Base-by-base conservation (phyloP, 208 protist genomes). In the Zelonia costaricensis region DNA sequence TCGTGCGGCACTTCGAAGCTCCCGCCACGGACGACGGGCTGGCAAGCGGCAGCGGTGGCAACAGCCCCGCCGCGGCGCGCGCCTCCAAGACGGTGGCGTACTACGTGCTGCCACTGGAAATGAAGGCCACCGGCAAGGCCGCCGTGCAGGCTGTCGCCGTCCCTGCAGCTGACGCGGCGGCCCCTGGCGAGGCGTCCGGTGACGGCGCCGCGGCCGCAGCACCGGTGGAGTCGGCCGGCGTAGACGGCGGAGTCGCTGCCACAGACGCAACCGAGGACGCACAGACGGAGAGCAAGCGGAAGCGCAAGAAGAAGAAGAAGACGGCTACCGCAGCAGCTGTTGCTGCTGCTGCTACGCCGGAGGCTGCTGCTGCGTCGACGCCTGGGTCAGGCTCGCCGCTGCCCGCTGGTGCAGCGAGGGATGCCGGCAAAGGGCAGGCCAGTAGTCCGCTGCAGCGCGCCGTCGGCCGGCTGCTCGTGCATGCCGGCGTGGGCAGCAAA, bases 281-380 rank as follows among this genome's bases (percentile, higher is more conserved):
- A 15, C 18, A 46, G 39, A 42, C n/a, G 61, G 51, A 47, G 40
- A 18, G 40, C 8, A 63, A 69, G 55, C 28, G 40, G 35, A 69
- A 70, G 43, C 38, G 40, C 36, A 66, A 67, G 31, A 58, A 60
- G 20, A 55, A 59, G 6, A 60, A 61, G 40, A 58, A 57, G 22
- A 64, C 45, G 40, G 44, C 12, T 20, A 16, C 22, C 3, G 35
- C 23, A 2, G 28, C 52, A 8, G 25, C 31, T 7, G 60, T 16
- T 4, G 61, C 45, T 20, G 57, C 39, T 1, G 20, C 31, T 16
- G 43, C 1, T n/a, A 27, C 1, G 10, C 22, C 8, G 7, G 1
- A n/a, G 15, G 23, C 16, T 40, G 10, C 18, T 18, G 16, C 22
- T 27, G 15, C n/a, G 46, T 9, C 45, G 12, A 7, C 28, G 30